Evolutionary conservation across 2,329 filamentous ascomycete species (phyloP), one percentile per base, ranked within the genome.

Genomic region (Mariannaea sp.): DNA sequence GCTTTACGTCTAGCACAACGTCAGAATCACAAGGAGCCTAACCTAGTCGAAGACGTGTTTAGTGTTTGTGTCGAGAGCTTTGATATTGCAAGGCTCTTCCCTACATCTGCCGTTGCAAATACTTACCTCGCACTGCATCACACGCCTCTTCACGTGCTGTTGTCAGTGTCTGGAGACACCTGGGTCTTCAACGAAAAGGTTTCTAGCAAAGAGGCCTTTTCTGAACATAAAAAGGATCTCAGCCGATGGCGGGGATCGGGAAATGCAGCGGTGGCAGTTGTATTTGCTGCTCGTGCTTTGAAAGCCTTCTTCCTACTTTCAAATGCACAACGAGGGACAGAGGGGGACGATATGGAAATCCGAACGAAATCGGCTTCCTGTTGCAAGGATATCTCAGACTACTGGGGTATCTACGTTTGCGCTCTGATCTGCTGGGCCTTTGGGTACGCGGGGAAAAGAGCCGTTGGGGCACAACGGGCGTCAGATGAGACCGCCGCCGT

Each of bases 371-470:
- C 61, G 22, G 57, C 52, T 19, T 57, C 59, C 13, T 40, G 55
- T 10, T 66, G 70, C 51, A 64, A 57, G 14, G 74, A 77, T 46
- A 70, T 83, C 35, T 77, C 76, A 2, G 75, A 80, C 56, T 82
- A 80, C 61, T 83, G 80, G 80, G 77, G 72, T 26, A 62, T 84
- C 42, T 84, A 85, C 61, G 77, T 80, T 7, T 83, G 80, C 56
- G 73, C 80, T 7, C 73, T 86, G 43, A 80, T 85, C 58, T 83
- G 79, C 70, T 86, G 83, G 83, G 80, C 81, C 1, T 81, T 79
- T 58, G 75, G 76, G 2, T 71, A 80, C 51, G 54, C 56, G 7
- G 59, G 59, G 30, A 65, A 58, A 53, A 53, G 58, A 41, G 56
- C 51, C 41, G 59, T 49, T 13, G 55, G 43, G 33, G 57, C 38